A percentile compares a stretch with the other conserved stretches of the same genome.
These are phyloP conservation scores for Entomortierella chlamydospora DNA, from an alignment of 192 early-diverging fungal genomes.

Conservation along the genomic window DNA sequence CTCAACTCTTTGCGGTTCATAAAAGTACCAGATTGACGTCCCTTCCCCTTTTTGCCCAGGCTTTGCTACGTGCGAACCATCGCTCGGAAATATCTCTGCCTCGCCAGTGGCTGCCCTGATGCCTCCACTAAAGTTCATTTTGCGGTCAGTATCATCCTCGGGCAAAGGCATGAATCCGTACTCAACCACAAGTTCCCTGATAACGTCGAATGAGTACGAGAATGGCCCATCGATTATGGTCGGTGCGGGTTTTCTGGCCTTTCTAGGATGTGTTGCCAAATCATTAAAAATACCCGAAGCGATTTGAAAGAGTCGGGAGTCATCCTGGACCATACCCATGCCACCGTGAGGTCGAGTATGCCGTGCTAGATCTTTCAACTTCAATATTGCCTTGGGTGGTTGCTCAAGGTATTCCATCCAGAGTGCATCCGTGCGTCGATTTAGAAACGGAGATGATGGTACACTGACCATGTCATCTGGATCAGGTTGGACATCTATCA, in stretches of 20 bases:
- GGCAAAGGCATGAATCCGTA: slow-evolving; percentile 51
- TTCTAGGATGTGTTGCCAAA: slow-evolving; percentile 30
- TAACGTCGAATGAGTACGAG: not conserved
- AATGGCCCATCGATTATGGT: slow-evolving; percentile 29
- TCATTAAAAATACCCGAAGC: slow-evolving; percentile 40
- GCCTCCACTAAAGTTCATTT: slow-evolving; percentile 30
- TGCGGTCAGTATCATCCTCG: slow-evolving; percentile 39
- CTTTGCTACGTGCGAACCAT: slow-evolving; percentile 32
- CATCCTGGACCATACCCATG: slow-evolving; percentile 31
- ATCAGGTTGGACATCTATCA: not conserved
- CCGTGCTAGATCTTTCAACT: not conserved
- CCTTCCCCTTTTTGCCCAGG: slow-evolving; percentile 21
- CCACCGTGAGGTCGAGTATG: not conserved
- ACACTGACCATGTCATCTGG: not conserved
- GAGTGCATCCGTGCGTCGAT: slow-evolving; percentile 4
- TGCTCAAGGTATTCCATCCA: slow-evolving; percentile 41
- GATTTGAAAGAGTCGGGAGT: slow-evolving; percentile 46
- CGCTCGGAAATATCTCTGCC: slow-evolving; percentile 26
- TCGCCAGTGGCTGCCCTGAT: slow-evolving; percentile 13
- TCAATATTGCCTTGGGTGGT: not conserved
- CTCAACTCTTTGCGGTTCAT: slow-evolving; percentile 33
- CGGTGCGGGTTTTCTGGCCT: not conserved
- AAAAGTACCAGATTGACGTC: slow-evolving; percentile 48
- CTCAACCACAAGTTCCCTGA: slow-evolving; percentile 18
- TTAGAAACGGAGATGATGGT: slow-evolving; percentile 35